Conservation (phyloP, 75 land plant genomes). For the Pinus tabuliformis region DNA sequence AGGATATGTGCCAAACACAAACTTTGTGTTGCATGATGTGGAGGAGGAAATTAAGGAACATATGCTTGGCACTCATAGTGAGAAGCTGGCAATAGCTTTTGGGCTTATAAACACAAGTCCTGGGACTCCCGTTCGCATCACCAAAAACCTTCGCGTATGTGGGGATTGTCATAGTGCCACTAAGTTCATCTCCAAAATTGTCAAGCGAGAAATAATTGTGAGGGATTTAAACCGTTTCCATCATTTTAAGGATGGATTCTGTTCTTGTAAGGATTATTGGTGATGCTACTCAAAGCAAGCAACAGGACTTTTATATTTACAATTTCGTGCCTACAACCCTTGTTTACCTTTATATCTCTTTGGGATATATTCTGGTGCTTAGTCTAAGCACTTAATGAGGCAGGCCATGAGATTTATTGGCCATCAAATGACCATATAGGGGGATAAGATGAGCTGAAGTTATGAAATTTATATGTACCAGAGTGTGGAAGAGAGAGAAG, state of each 20-base stretch:
- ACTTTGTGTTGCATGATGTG: constrained; percentile 11
- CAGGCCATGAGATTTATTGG: too few relatives aligned
- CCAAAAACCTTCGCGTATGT: constrained; percentile 19
- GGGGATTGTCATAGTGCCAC: constrained; percentile 11
- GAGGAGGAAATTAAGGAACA: constrained; percentile 10
- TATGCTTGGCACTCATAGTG: constrained; percentile 10
- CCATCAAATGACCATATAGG: too few relatives aligned
- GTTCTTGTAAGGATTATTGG: constrained; percentile 16
- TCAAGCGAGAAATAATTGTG: constrained; percentile 13
- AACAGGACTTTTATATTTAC: too few relatives aligned
- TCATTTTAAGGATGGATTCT: constrained; percentile 18
- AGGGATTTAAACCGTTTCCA: constrained; percentile 18
- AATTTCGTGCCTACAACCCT: too few relatives aligned
- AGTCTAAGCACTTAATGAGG: too few relatives aligned
- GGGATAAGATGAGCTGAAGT: too few relatives aligned
- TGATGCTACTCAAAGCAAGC: neutral
- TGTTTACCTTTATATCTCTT: too few relatives aligned
- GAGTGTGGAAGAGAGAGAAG: too few relatives aligned
- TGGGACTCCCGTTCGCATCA: constrained; percentile 12
- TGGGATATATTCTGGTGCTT: too few relatives aligned
- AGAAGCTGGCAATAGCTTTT: constrained; percentile 14
- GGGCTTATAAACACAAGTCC: constrained; percentile 9
- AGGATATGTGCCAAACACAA: constrained; percentile 4
- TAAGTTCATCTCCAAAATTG: constrained; percentile 23
- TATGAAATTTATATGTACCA: too few relatives aligned